These are phyloP conservation scores for Hypoxylon lienhwacheense DNA, from an alignment of 495 filamentous ascomycete species.

Conservation along the genomic window DNA sequence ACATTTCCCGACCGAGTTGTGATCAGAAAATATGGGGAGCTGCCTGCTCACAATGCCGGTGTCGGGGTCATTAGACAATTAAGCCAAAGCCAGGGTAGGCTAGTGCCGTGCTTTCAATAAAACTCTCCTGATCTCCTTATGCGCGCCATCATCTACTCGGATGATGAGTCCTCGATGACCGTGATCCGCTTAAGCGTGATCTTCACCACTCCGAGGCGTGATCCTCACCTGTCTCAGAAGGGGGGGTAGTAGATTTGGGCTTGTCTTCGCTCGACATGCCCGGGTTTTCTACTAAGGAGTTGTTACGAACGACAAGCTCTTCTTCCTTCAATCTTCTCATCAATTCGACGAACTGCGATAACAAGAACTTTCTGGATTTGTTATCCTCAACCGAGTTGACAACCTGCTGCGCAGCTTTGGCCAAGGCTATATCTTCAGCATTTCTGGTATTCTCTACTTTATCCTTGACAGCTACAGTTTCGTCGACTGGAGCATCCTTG, in stretches of 20 bases:
- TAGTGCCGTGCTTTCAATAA: too few species aligned
- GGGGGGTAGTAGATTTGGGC: not conserved
- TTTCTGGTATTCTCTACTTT: slow-evolving; percentile 11
- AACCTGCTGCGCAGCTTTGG: slow-evolving; percentile 45
- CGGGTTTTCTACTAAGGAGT: slow-evolving; percentile 41
- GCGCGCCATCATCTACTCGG: not conserved
- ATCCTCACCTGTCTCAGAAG: not conserved
- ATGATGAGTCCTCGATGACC: not conserved
- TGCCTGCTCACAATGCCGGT: too few species aligned
- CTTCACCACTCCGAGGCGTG: not conserved
- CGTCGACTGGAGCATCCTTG: not conserved
- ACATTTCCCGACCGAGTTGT: too few species aligned
- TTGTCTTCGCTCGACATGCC: not conserved
- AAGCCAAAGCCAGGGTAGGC: too few species aligned
- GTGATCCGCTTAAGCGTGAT: not conserved
- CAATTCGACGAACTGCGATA: slow-evolving; percentile 47
- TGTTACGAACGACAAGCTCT: slow-evolving; percentile 46
- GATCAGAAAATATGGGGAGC: too few species aligned
- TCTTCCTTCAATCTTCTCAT: slow-evolving; percentile 47
- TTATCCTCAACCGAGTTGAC: slow-evolving; percentile 44
- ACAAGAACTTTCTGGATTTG: slow-evolving; percentile 47
- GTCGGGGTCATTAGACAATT: too few species aligned
- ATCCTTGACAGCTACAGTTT: not conserved
- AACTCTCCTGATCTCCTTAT: not conserved
- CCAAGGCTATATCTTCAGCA: slow-evolving; percentile 38